Conservation (phyloP, 192 early-diverging fungal species). For the Umbelopsis vinacea region DNA sequence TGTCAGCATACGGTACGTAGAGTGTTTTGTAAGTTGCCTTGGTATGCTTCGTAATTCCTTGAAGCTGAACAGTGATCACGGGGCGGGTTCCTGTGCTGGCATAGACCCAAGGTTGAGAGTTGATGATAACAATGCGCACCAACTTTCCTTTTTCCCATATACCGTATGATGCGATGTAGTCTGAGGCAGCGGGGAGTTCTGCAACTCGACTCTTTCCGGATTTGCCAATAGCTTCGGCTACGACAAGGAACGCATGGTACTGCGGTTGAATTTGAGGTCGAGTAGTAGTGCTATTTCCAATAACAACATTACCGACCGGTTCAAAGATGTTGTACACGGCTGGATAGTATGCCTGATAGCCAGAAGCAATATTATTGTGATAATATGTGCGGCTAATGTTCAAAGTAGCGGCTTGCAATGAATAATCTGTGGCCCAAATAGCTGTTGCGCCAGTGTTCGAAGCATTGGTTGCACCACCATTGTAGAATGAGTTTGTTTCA, state of each 20-base stretch:
- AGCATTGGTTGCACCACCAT: conserved; percentile 9
- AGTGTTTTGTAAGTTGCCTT: conserved; percentile 2
- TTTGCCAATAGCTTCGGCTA: conserved; percentile 8
- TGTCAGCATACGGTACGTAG: conserved; percentile 7
- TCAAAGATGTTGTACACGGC: conserved; percentile 16
- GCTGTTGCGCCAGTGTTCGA: conserved; percentile 13
- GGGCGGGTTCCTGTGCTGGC: conserved; percentile 4
- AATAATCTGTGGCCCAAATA: conserved; percentile 6
- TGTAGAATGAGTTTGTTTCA: conserved; percentile 4
- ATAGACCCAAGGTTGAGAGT: not conserved
- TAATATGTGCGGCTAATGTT: conserved; percentile 12
- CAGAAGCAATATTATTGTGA: conserved; percentile 2
- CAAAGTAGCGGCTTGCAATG: conserved; percentile 8
- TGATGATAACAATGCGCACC: conserved; percentile 2
- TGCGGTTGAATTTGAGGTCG: conserved; percentile 8
- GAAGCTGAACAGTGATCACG: conserved; percentile 2
- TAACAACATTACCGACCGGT: conserved; percentile 3
- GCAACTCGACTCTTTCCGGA: conserved; percentile 1
- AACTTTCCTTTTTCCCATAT: not conserved
- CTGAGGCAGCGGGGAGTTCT: not conserved
- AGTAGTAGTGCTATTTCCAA: not conserved
- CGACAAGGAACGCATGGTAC: conserved; percentile 22
- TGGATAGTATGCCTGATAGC: conserved; percentile 8
- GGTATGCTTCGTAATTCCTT: not conserved
- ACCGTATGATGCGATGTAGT: conserved; percentile 6